phyloP scores from a whole-genome alignment of 805 yeast species.

The Naumovozyma castellii region DNA sequence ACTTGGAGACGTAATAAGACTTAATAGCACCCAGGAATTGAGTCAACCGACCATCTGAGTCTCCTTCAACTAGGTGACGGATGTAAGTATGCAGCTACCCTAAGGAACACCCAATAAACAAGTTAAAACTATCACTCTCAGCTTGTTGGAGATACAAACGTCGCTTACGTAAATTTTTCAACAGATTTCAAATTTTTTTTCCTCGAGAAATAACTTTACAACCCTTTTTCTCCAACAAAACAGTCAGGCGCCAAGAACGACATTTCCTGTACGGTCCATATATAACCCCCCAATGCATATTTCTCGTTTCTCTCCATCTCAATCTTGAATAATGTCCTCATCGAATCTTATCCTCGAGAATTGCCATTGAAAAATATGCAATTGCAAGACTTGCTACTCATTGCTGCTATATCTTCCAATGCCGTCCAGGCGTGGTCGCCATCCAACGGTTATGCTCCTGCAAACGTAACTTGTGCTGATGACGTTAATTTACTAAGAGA shows the following conservation, averaged over 20 bases:
- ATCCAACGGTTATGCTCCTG: conserved; percentile 52
- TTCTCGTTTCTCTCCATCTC: not conserved
- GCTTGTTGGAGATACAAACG: no score
- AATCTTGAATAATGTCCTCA: not conserved
- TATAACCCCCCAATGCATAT: no score
- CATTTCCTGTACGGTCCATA: not conserved
- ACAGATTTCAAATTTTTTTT: not conserved
- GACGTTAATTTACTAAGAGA: conserved; percentile 33
- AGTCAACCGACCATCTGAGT: no score
- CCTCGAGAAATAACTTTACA: not conserved
- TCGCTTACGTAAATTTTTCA: not conserved
- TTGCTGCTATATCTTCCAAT: conserved; percentile 3
- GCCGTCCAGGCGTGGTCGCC: conserved; percentile 28
- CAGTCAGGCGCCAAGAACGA: not conserved
- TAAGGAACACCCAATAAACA: no score
- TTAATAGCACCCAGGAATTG: no score
- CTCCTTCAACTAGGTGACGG: no score
- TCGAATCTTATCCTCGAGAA: not conserved
- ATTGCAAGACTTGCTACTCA: conserved; percentile 3
- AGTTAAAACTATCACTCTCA: no score
- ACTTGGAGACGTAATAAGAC: no score
- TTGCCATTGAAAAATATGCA: not conserved
- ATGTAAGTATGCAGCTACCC: no score
- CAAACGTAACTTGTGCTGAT: conserved; percentile 44
- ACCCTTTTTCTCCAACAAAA: not conserved